These are phyloP conservation scores for Boletus edulis DNA, from an alignment of 768 basidiomycete species.

Conservation along the genomic window DNA sequence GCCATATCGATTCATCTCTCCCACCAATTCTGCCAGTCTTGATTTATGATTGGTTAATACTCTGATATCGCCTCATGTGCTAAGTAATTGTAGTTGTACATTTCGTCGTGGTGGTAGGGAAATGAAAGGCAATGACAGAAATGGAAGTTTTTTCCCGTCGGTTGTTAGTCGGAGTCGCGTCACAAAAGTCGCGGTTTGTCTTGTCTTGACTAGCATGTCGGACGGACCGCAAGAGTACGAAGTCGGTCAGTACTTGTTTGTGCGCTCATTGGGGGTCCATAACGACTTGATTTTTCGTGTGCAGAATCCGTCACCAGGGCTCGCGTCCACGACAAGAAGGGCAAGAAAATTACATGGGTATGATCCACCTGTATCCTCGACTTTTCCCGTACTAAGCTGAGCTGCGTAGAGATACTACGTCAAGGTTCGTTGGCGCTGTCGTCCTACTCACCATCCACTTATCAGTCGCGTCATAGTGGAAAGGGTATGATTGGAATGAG, in stretches of 20 bases:
- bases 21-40: neutral
- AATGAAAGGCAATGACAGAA: neutral
- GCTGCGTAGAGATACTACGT: conserved; percentile 52
- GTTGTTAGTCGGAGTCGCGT: neutral
- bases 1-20: neutral
- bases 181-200: conserved; percentile 1
- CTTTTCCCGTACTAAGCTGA: conserved; percentile 11
- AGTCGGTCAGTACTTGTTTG: conserved; percentile 51
- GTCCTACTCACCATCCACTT: neutral
- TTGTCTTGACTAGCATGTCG: conserved; percentile 23
- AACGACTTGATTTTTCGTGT: neutral
- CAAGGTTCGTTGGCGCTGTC: conserved; percentile 41
- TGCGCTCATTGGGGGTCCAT: neutral
- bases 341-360: conserved; percentile 53
- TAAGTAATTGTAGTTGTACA: conserved; percentile 11
- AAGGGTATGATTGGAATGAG: conserved; percentile 51
- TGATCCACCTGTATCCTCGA: conserved; percentile 7
- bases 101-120: neutral
- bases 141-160: conserved; percentile 18
- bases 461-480: conserved; percentile 46
- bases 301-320: conserved; percentile 56
- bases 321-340: conserved; percentile 44
- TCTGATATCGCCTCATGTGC: neutral
- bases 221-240: conserved; percentile 54
- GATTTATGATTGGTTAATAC: neutral